Conservation (phyloP, 768 basidiomycete species). For the Gloeophyllum trabeum region DNA sequence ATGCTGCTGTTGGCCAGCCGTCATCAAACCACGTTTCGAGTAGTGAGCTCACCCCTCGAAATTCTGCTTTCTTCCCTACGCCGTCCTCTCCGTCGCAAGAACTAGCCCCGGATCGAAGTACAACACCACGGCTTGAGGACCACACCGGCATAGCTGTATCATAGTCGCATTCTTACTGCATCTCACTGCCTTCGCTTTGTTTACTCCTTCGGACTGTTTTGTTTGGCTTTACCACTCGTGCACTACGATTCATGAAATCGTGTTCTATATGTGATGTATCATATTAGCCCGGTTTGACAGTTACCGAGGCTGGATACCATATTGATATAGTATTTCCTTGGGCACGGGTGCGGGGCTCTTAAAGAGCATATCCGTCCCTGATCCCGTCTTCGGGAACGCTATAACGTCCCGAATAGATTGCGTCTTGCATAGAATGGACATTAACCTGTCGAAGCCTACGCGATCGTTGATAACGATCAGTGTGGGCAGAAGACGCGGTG, state of each 20-base stretch:
- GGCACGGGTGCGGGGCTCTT: slow-evolving; percentile 66
- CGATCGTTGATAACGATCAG: background rate
- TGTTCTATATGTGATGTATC: no score
- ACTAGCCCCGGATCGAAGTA: background rate
- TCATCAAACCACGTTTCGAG: background rate
- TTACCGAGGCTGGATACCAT: slow-evolving; percentile 37
- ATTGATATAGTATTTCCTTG: slow-evolving; percentile 44
- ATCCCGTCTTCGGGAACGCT: slow-evolving; percentile 88
- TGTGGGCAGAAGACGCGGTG: background rate
- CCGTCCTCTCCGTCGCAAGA: background rate
- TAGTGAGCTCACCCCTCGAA: background rate
- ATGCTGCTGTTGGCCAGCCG: background rate
- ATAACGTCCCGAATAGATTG: slow-evolving; percentile 91
- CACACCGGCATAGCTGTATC: no score
- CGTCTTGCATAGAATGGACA: slow-evolving; percentile 82
- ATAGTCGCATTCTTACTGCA: no score
- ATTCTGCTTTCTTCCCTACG: background rate
- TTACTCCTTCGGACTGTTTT: no score
- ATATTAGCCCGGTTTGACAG: no score
- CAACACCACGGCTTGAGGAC: background rate
- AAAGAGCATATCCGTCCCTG: slow-evolving; percentile 80
- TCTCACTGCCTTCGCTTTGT: no score
- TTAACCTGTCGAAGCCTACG: slow-evolving; percentile 90
- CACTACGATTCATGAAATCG: no score
- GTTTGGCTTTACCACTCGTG: no score